A percentile compares a stretch with the other conserved stretches of the same genome.
phyloP scores from a whole-genome alignment of 768 basidiomycete genomes.

The Boletus pseudo-olivaceus region DNA sequence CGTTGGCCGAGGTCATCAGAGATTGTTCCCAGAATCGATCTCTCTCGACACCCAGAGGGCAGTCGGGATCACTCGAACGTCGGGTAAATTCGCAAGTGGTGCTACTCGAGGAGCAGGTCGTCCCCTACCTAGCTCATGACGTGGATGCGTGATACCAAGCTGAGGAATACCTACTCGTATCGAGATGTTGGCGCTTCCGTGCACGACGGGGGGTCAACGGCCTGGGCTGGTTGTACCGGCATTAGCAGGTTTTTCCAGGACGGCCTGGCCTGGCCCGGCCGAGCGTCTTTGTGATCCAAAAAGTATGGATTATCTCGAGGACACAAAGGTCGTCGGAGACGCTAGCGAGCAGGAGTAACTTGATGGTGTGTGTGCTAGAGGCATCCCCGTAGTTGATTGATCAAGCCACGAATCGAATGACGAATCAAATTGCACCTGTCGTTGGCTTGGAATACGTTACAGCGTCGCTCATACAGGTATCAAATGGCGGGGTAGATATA shows the following conservation, averaged over 20 bases:
- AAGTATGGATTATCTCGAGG: constrained; percentile 17
- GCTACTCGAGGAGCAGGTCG: neutral
- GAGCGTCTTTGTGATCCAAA: constrained; percentile 1
- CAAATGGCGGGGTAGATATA: no score
- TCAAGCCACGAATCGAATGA: no score
- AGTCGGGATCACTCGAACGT: constrained; percentile 23
- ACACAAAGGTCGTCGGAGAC: neutral
- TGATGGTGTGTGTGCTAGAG: neutral
- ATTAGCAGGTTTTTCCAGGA: constrained; percentile 13
- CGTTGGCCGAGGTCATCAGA: constrained; percentile 24
- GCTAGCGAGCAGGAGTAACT: constrained; percentile 10
- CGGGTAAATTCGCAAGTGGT: constrained; percentile 17
- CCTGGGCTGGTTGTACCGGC: no score
- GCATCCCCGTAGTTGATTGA: no score
- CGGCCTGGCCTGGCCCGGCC: neutral
- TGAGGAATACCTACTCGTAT: neutral
- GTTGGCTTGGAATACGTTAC: no score
- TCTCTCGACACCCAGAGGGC: constrained; percentile 19
- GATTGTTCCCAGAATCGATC: constrained; percentile 17
- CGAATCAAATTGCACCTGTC: no score
- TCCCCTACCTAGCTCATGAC: neutral
- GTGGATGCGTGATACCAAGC: neutral
- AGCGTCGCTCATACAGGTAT: no score
- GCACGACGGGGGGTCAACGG: constrained; percentile 1
- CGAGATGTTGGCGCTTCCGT: constrained; percentile 25